These are phyloP conservation scores for Serendipita sp. DNA, from an alignment of 768 basidiomycete species.

Conservation along the genomic window DNA sequence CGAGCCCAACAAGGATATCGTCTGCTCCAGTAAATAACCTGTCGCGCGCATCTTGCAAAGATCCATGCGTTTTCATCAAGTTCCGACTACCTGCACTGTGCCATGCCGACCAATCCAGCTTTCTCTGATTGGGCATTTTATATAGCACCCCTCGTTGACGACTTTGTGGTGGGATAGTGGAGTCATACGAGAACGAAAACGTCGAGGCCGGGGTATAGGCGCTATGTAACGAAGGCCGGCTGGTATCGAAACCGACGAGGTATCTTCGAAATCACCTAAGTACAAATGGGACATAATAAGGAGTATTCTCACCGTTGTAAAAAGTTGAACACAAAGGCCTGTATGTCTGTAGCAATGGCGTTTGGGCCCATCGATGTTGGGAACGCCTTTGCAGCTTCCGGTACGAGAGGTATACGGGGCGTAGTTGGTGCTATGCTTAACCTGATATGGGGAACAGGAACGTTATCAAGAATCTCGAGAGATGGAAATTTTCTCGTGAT, in stretches of 20 bases:
- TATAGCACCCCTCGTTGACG: constrained; percentile 13
- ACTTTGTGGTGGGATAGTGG: constrained; percentile 46
- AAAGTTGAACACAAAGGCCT: constrained; percentile 34
- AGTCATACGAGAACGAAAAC: constrained; percentile 80
- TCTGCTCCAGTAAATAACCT: constrained; percentile 61
- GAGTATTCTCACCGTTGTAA: constrained; percentile 7
- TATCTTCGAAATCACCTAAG: constrained; percentile 31
- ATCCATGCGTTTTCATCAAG: constrained; percentile 22
- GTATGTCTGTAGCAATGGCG: constrained; percentile 37
- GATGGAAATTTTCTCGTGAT: constrained; percentile 66
- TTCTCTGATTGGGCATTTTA: constrained; percentile 61
- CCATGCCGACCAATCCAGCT: constrained; percentile 67
- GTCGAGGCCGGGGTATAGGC: constrained; percentile 79
- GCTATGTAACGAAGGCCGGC: constrained; percentile 46
- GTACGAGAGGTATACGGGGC: constrained; percentile 23
- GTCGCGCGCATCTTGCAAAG: constrained; percentile 1
- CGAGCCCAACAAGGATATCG: constrained; percentile 41
- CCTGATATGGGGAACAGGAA: constrained; percentile 58
- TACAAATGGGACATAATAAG: background rate
- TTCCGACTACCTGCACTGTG: constrained; percentile 57
- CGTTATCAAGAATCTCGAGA: constrained; percentile 69
- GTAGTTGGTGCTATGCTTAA: constrained; percentile 54
- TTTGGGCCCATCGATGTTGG: constrained; percentile 46
- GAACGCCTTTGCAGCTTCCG: constrained; percentile 53
- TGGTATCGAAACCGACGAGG: constrained; percentile 69